Conservation (phyloP, 495 filamentous ascomycete species). For the Xylaria grammica region DNA sequence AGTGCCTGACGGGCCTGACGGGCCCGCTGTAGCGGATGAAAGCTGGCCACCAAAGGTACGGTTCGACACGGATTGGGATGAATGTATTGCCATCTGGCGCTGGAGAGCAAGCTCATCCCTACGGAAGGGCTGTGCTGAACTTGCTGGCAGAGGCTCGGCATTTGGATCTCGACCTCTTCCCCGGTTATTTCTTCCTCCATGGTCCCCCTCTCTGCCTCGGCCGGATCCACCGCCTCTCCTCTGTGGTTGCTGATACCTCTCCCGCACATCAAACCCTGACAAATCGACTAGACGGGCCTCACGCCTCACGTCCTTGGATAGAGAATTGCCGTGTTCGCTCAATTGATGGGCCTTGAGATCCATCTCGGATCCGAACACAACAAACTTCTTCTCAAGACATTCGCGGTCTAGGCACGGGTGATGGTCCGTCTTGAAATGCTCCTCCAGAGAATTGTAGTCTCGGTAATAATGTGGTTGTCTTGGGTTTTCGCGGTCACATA, state of each 20-base stretch:
- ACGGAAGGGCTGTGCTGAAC: conserved; percentile 80
- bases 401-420: conserved; percentile 84
- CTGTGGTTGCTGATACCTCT: conserved; percentile 67
- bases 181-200: conserved; percentile 50
- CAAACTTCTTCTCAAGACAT: conserved; percentile 94
- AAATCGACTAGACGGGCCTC: conserved; percentile 89
- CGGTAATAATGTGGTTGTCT: conserved; percentile 83
- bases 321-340: conserved; percentile 72
- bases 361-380: conserved; percentile 94
- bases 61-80: conserved; percentile 75
- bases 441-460: conserved; percentile 81
- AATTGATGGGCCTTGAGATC: conserved; percentile 90
- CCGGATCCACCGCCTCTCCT: conserved; percentile 58
- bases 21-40: conserved; percentile 45
- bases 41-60: conserved; percentile 85
- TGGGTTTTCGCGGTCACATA: conserved; percentile 79
- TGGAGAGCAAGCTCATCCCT: conserved; percentile 93
- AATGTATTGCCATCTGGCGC: conserved; percentile 88
- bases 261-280: conserved; percentile 78
- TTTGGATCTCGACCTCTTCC: conserved; percentile 64
- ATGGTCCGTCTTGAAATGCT: conserved; percentile 87
- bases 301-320: conserved; percentile 82
- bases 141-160: conserved; percentile 75
- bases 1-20: conserved; percentile 14
- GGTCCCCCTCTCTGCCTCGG: conserved; percentile 28